Percentiles rank a stretch among this genome's conserved stretches.
Conservation (phyloP, 306 rosid genomes). For the Lablab purpureus region DNA sequence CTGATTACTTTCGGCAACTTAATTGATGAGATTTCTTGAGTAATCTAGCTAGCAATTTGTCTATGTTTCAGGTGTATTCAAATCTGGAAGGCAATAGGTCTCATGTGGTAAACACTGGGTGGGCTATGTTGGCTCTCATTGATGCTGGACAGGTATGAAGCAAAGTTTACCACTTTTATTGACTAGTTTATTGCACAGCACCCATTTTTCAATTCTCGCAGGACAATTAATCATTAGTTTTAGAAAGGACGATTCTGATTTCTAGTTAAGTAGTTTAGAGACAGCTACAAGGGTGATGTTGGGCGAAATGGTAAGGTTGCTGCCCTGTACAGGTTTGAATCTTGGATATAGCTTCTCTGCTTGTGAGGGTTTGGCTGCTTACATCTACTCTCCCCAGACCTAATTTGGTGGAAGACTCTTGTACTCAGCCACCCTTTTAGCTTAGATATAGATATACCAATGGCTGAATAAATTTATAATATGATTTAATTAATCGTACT, state of each 20-base stretch:
- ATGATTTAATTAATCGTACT: background rate
- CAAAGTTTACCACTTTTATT: slow-evolving; percentile 35
- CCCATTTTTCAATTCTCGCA: slow-evolving; percentile 12
- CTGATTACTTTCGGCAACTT: slow-evolving; percentile 28
- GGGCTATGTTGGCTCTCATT: slow-evolving; percentile 83
- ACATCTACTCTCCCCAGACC: background rate
- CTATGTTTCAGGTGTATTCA: slow-evolving; percentile 69
- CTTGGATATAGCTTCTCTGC: background rate
- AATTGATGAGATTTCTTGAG: slow-evolving; percentile 33
- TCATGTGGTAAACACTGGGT: slow-evolving; percentile 81
- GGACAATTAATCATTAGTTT: slow-evolving; percentile 25
- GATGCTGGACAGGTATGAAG: slow-evolving; percentile 79
- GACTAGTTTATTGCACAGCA: slow-evolving; percentile 29
- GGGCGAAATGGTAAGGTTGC: background rate
- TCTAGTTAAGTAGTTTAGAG: slow-evolving; percentile 26
- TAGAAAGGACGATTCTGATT: slow-evolving; percentile 2
- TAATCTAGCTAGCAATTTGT: slow-evolving; percentile 27
- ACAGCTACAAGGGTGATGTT: background rate
- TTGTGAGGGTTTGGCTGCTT: background rate
- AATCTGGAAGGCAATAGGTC: slow-evolving; percentile 67
- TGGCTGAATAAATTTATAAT: background rate
- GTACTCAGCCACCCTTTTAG: background rate
- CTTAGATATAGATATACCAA: background rate
- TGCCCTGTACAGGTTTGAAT: background rate
- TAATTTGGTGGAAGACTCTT: background rate